Evolutionary conservation across 2,329 filamentous ascomycete species (phyloP), one percentile per base, ranked within the genome.

Genomic region (Stagonosporopsis tanaceti): DNA sequence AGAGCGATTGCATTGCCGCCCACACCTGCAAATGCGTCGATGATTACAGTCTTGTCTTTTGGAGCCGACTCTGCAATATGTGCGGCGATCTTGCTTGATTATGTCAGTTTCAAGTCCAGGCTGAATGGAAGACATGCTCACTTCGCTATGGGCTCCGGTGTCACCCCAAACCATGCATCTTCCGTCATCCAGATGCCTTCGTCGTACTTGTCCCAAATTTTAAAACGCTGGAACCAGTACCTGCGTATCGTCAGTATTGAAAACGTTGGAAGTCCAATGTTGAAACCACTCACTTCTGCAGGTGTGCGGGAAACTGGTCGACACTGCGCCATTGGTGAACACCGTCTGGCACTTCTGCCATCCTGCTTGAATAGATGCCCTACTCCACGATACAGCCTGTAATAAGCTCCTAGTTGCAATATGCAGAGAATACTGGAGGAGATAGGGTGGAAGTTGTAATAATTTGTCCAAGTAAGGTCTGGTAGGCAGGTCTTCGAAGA

Each of bases 1-100:
- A 99, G 96, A n/a, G 93, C 92, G 66, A 99, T 98, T 24, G 90
- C 87, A 75, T 99, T 99, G 52, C 93, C 95, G 35, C 96, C 95
- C 0, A 91, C 93, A 40, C 95, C 95, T 27, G 89, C 91, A 77
- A 99, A 99, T 42, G 90, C 86, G 76, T 99, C 95, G 57, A 99
- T 87, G 35, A 99, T 80, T 34, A 89, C 85, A 9, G 81, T 85
- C 65, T 88, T 90, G 15, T 79, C 78, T 17, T 77, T 69, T 51
- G 84, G 80, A 24, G 83, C 80, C 41, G 82, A 81, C 55, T 82
- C 79, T 15, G 83, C 81, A 39, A 97, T 82, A 70, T 97, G 90
- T 14, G 82, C 72, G 15, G 93, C 92, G 50, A 96, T 92, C 78
- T 89, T 87, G 57, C 91, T 75, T 57, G n/a, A 41, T 4, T 20